Conservation (phyloP, 352 stramenopile genomes). For the Pythium oligandrum region DNA sequence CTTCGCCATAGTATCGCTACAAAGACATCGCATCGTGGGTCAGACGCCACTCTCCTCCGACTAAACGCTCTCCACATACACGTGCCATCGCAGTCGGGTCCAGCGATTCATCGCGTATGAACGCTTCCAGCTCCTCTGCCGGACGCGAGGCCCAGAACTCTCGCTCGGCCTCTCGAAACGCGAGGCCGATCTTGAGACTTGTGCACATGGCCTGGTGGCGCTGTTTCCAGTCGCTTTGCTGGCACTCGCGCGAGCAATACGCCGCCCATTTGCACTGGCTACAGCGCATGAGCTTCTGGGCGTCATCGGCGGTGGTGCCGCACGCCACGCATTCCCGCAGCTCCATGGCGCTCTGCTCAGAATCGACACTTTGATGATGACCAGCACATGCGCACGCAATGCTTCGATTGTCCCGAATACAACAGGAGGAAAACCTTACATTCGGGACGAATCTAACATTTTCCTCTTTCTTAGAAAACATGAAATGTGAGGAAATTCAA, state of each 20-base stretch:
- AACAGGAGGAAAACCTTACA: too few relatives aligned
- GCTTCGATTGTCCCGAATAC: too few relatives aligned
- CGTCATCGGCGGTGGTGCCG: conserved; percentile 11
- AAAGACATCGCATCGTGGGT: not conserved
- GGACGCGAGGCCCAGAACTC: conserved; percentile 12
- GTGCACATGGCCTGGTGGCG: conserved; percentile 32
- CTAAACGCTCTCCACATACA: not conserved
- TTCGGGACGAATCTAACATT: too few relatives aligned
- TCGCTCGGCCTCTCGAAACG: conserved; percentile 11
- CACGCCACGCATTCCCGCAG: conserved; percentile 15
- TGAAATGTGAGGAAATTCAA: too few relatives aligned
- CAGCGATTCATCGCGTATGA: conserved; percentile 26
- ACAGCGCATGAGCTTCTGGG: conserved; percentile 21
- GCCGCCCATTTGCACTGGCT: conserved; percentile 42
- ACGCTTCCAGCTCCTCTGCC: conserved; percentile 8
- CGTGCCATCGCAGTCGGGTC: conserved; percentile 43
- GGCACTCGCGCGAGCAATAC: conserved; percentile 64
- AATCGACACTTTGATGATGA: too few relatives aligned
- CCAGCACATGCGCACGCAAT: too few relatives aligned
- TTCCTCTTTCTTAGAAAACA: too few relatives aligned
- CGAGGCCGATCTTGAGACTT: conserved; percentile 15
- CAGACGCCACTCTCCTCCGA: not conserved
- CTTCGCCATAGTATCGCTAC: conserved; percentile 65
- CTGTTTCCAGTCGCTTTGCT: conserved; percentile 40
- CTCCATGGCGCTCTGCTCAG: not conserved